Conservation (phyloP, 805 yeast genomes). For the Metschnikowia hibisci region DNA sequence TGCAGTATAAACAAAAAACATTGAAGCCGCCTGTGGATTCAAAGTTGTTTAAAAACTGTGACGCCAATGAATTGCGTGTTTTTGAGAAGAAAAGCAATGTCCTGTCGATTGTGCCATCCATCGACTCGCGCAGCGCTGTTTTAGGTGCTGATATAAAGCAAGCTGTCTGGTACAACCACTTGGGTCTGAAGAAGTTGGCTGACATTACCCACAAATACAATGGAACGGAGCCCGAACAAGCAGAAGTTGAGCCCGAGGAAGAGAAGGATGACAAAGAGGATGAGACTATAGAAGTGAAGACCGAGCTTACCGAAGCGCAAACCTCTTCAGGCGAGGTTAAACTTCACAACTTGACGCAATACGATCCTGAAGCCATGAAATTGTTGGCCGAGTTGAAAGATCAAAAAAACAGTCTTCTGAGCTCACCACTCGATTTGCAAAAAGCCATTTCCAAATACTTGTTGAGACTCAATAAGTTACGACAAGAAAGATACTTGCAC, state of each 20-base stretch:
- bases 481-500: conserved; percentile 37
- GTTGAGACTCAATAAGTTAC: conserved; percentile 34
- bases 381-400: conserved; percentile 24
- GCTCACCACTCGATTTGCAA: conserved; percentile 32
- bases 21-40: conserved; percentile 26
- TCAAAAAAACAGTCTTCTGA: conserved; percentile 20
- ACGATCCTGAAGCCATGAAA: conserved; percentile 32
- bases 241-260: conserved; percentile 8
- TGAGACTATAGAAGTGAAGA: neutral
- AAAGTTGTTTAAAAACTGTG: conserved; percentile 24
- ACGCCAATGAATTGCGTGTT: conserved; percentile 18
- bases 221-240: conserved; percentile 5
- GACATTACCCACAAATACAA: conserved; percentile 19
- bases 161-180: conserved; percentile 38
- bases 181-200: conserved; percentile 32
- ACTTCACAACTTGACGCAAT: conserved; percentile 29
- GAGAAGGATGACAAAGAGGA: neutral
- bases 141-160: conserved; percentile 30
- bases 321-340: conserved; percentile 19
- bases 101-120: conserved; percentile 35
- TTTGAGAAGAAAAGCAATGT: conserved; percentile 22
- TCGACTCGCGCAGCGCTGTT: conserved; percentile 33
- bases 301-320: conserved; percentile 11
- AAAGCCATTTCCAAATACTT: conserved; percentile 30
- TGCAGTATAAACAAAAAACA: conserved; percentile 27